phyloP scores from a whole-genome alignment of 495 filamentous ascomycete genomes.

The Aspergillus leporis region DNA sequence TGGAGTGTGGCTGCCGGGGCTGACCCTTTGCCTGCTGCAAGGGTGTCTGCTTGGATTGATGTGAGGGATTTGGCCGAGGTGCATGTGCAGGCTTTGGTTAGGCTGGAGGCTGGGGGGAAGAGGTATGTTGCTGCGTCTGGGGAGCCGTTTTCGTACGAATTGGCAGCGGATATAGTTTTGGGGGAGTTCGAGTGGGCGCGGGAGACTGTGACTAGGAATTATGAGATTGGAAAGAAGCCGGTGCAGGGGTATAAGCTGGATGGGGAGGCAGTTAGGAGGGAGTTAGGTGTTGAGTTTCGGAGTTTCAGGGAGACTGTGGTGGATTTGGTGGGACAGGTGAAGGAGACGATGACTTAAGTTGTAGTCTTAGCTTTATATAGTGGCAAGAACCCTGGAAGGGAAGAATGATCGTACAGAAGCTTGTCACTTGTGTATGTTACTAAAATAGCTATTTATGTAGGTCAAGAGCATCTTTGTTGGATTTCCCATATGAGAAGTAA shows the following conservation, averaged over 20 bases:
- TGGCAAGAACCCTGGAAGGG: too few species aligned
- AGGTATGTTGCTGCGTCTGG: conserved; percentile 34
- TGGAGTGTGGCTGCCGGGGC: conserved; percentile 30
- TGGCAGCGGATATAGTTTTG: conserved; percentile 37
- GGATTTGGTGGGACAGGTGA: conserved; percentile 6
- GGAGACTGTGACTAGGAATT: conserved; percentile 28
- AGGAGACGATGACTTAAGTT: not conserved
- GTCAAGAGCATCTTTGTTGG: too few species aligned
- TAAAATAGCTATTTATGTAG: too few species aligned
- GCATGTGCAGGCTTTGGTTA: conserved; percentile 41
- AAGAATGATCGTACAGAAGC: too few species aligned
- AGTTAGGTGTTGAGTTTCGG: conserved; percentile 40
- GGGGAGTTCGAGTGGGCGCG: conserved; percentile 30
- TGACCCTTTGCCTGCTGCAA: conserved; percentile 29
- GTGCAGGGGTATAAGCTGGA: conserved; percentile 34
- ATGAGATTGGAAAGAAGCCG: conserved; percentile 24
- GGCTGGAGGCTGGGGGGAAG: conserved; percentile 34
- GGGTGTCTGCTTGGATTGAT: conserved; percentile 46
- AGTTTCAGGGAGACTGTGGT: conserved; percentile 40
- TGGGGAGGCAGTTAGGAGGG: conserved; percentile 39
- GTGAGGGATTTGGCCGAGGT: conserved; percentile 44
- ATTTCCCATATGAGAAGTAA: too few species aligned
- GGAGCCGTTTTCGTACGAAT: conserved; percentile 42
- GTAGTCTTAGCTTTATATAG: too few species aligned
- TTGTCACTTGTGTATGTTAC: too few species aligned